Percentiles rank a stretch among this genome's conserved stretches.
Evolutionary conservation across 176 grass and related monocot genomes (phyloP).

Genomic region (Musa acuminata): DNA sequence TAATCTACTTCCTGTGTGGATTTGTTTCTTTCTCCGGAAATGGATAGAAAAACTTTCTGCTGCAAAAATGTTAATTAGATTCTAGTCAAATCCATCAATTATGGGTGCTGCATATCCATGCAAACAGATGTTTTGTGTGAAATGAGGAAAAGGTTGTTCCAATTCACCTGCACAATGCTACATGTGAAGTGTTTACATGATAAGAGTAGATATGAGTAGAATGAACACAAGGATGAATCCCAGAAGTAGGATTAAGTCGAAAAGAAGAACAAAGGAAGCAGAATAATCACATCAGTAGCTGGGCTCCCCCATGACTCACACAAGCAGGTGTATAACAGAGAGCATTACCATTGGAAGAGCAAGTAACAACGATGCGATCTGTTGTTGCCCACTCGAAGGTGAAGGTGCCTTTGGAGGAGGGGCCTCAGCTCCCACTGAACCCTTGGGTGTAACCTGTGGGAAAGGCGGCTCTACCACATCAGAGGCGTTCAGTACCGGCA

Average conservation of each 20-base stretch:
- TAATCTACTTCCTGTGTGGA: no score
- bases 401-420: not conserved
- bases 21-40: no score
- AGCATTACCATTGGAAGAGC: conserved; percentile 19
- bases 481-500: conserved; percentile 22
- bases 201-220: not conserved
- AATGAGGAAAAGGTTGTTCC: no score
- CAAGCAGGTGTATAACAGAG: conserved; percentile 21
- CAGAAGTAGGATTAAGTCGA: not conserved
- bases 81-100: no score
- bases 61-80: no score
- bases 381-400: conserved; percentile 18
- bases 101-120: no score
- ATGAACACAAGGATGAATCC: conserved; percentile 6
- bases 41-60: no score
- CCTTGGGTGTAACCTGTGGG: conserved; percentile 17
- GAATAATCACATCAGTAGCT: not conserved
- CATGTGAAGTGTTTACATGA: not conserved
- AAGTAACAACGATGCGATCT: not conserved
- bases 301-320: conserved; percentile 1
- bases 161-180: no score
- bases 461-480: conserved; percentile 38
- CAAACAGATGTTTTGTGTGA: no score
- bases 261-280: not conserved
- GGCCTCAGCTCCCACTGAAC: not conserved